Evolutionary conservation across 441 rosid species (phyloP).

Genomic region (Croton laevigatus): DNA sequence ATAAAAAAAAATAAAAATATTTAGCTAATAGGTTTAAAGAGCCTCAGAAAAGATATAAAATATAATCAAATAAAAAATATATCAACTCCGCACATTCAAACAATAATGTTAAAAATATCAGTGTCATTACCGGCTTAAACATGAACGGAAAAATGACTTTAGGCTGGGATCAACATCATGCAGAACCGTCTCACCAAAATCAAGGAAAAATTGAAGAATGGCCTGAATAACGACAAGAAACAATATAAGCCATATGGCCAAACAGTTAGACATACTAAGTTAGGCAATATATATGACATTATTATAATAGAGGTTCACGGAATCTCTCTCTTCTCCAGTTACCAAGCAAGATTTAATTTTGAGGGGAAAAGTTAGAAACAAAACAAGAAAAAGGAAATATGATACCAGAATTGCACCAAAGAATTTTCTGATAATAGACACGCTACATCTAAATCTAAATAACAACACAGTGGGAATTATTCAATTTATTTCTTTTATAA

Average conservation of each 20-base stretch:
- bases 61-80: not conserved
- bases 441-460: not conserved
- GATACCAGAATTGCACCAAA: not conserved
- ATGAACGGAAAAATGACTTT: slow-evolving; percentile 69
- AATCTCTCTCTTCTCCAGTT: not conserved
- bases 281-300: not conserved
- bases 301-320: not conserved
- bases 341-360: not conserved
- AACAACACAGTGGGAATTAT: not conserved
- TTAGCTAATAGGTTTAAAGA: not conserved
- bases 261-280: not conserved
- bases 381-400: not conserved
- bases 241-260: not conserved
- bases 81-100: not conserved
- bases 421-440: not conserved
- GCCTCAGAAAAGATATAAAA: not conserved
- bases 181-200: slow-evolving; percentile 84
- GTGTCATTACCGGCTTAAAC: slow-evolving; percentile 80
- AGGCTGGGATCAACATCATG: slow-evolving; percentile 95
- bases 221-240: slow-evolving; percentile 40
- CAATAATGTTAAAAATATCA: not conserved
- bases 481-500: not conserved
- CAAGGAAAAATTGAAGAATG: slow-evolving; percentile 84
- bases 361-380: not conserved
- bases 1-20: not conserved